phyloP scores from a whole-genome alignment of 371 early-diverging fungal species.

The Enterocytospora artemiae region DNA sequence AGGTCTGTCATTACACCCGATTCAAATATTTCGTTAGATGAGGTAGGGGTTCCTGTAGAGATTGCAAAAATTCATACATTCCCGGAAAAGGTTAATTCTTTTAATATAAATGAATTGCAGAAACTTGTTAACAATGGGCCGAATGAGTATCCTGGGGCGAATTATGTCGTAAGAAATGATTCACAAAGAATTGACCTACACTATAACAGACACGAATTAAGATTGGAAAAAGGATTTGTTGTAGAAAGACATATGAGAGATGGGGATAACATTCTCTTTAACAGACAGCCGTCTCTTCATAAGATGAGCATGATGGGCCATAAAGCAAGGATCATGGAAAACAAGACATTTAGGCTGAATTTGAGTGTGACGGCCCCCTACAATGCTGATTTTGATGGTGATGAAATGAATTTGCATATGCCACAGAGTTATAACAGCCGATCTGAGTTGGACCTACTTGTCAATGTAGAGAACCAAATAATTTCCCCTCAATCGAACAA shows the following conservation, averaged over 20 bases:
- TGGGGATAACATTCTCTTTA: constrained; percentile 93
- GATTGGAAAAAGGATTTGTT: constrained; percentile 76
- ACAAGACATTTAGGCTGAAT: constrained; percentile 93
- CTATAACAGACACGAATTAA: constrained; percentile 75
- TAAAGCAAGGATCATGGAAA: constrained; percentile 87
- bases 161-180: constrained; percentile 86
- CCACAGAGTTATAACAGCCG: constrained; percentile 85
- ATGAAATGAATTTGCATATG: constrained; percentile 99
- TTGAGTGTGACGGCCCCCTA: constrained; percentile 95
- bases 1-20: constrained; percentile 98
- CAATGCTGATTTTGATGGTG: constrained; percentile 99
- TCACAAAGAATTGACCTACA: constrained; percentile 89
- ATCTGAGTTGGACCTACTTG: constrained; percentile 83
- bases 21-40: constrained; percentile 84
- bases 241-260: constrained; percentile 92
- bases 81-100: constrained; percentile 92
- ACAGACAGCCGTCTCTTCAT: constrained; percentile 97
- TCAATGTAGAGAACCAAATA: constrained; percentile 91
- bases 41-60: constrained; percentile 93
- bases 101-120: constrained; percentile 79
- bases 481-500: constrained; percentile 91
- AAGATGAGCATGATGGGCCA: constrained; percentile 99
- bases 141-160: constrained; percentile 90
- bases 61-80: constrained; percentile 94
- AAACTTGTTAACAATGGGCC: constrained; percentile 85